Percentiles rank a stretch among this genome's conserved stretches.
Conservation (phyloP, 169 alveolate genomes). For the Babesia caballi region DNA sequence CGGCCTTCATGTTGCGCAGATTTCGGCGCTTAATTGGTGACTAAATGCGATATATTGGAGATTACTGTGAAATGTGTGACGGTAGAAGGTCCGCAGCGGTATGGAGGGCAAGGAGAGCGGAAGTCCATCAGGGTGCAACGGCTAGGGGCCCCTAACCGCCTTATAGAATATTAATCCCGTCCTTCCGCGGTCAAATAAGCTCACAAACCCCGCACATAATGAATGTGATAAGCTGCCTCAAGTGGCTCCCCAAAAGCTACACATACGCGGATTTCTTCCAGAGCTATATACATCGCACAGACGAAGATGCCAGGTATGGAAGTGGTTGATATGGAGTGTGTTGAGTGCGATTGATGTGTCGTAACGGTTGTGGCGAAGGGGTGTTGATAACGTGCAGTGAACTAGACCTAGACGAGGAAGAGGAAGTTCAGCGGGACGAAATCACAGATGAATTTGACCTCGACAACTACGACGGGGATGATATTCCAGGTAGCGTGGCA, state of each 20-base stretch:
- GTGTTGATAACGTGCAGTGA: background rate
- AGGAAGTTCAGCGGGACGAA: conserved; percentile 13
- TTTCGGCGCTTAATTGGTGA: background rate
- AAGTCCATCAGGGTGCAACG: background rate
- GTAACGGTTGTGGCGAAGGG: background rate
- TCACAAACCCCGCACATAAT: background rate
- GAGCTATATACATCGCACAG: conserved; percentile 29
- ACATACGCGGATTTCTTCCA: conserved; percentile 51
- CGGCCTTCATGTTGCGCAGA: conserved; percentile 35
- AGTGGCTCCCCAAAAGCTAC: conserved; percentile 58
- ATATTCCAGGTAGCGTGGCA: conserved; percentile 25
- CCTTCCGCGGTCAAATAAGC: background rate
- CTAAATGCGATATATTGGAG: background rate
- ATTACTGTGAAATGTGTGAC: no score
- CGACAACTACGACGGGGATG: conserved; percentile 53
- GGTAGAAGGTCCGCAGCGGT: no score
- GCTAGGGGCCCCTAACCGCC: no score
- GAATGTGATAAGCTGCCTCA: conserved; percentile 44
- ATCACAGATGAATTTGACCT: conserved; percentile 42
- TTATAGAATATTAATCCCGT: background rate
- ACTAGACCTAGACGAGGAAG: background rate
- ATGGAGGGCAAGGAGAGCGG: no score
- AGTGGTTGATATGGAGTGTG: background rate
- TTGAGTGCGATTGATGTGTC: background rate
- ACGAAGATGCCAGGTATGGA: conserved; percentile 21